Conservation (phyloP, 1,284 basidiomycete genomes). For the Singerocomus rubriflavus region DNA sequence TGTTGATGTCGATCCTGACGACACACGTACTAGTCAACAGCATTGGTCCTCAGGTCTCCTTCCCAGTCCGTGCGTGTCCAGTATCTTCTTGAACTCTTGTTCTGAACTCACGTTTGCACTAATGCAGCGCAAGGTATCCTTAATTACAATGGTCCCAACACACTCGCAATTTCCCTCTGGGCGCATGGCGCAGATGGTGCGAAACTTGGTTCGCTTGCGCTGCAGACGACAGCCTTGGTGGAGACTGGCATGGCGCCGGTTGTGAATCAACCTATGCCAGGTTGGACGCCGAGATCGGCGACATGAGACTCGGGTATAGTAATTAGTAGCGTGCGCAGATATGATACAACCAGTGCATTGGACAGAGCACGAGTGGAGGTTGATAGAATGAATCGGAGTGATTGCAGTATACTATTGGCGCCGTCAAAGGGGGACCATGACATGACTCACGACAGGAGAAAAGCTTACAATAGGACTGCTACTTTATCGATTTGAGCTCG, state of each 20-base stretch:
- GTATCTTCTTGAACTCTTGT: not conserved
- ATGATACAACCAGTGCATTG: no score
- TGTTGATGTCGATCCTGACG: not conserved
- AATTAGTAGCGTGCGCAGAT: not conserved
- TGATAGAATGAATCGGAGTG: not conserved
- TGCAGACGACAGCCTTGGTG: conserved; percentile 38
- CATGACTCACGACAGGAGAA: no score
- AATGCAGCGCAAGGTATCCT: conserved; percentile 47
- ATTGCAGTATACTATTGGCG: not conserved
- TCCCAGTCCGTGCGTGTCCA: conserved; percentile 25
- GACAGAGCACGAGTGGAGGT: no score
- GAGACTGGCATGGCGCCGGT: conserved; percentile 40
- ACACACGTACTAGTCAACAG: conserved; percentile 19
- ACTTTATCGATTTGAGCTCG: no score
- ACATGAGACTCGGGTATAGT: conserved; percentile 6
- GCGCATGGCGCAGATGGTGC: conserved; percentile 39
- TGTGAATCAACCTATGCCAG: conserved; percentile 39
- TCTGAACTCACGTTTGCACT: conserved; percentile 3
- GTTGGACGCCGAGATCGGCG: conserved; percentile 36
- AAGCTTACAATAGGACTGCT: no score
- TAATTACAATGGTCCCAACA: conserved; percentile 47
- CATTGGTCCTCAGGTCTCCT: conserved; percentile 26
- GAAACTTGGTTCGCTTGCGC: conserved; percentile 37
- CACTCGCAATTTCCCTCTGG: conserved; percentile 48
- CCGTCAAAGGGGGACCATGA: no score